Conservation (phyloP, 768 basidiomycete species). For the Lactarius hatsudake region DNA sequence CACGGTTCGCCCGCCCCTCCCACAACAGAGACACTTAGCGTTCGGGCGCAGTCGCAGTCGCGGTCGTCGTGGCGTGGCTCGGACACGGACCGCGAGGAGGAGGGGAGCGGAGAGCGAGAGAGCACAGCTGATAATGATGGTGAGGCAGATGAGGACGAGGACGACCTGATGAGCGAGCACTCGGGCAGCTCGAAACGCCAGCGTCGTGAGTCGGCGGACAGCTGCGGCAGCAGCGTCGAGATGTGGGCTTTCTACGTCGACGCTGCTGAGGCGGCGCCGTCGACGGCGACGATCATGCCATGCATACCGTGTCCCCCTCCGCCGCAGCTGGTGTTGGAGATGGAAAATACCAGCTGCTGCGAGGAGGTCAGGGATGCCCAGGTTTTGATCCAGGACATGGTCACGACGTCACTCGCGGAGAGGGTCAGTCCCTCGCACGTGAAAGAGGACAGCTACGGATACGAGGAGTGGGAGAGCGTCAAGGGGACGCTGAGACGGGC, state of each 20-base stretch:
- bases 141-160: constrained; percentile 25
- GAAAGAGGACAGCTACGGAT: constrained; percentile 13
- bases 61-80: constrained; percentile 10
- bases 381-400: constrained; percentile 15
- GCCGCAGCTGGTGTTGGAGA: background rate
- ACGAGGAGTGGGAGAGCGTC: constrained; percentile 64
- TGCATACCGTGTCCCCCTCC: background rate
- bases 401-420: constrained; percentile 26
- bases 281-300: background rate
- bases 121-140: background rate
- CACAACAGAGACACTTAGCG: background rate
- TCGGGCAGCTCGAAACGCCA: constrained; percentile 30
- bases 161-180: constrained; percentile 24
- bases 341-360: background rate
- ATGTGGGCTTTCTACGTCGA: constrained; percentile 18
- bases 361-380: background rate
- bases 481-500: constrained; percentile 61
- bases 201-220: constrained; percentile 29
- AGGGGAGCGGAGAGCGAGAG: background rate
- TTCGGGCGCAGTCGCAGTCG: background rate
- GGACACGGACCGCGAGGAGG: constrained; percentile 13
- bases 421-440: background rate
- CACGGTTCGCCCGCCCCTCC: background rate
- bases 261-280: constrained; percentile 3
- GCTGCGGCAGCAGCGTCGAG: constrained; percentile 24